phyloP scores from a whole-genome alignment of 306 rosid genomes.

The Quillaja saponaria region DNA sequence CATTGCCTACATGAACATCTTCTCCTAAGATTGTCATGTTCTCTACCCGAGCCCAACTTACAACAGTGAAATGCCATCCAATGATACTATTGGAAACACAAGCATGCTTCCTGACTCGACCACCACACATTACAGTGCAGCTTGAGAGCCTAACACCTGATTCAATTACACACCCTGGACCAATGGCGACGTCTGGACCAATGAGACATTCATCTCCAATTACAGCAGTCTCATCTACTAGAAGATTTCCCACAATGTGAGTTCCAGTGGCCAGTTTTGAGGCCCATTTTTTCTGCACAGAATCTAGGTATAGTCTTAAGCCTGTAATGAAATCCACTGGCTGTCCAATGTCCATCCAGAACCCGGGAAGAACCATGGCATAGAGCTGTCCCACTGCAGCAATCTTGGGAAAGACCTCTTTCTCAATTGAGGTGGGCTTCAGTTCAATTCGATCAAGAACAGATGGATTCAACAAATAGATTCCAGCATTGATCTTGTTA shows the following conservation, averaged over 20 bases:
- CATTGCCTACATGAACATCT: constrained; percentile 92
- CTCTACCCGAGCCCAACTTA: constrained; percentile 97
- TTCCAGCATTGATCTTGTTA: constrained; percentile 98
- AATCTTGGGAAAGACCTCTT: constrained; percentile 90
- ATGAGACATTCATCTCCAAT: constrained; percentile 96
- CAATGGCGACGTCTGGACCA: constrained; percentile 97
- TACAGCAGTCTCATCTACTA: constrained; percentile 82
- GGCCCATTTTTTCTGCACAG: constrained; percentile 71
- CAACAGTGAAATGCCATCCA: constrained; percentile 96
- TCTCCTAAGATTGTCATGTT: constrained; percentile 97
- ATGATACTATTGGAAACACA: constrained; percentile 92
- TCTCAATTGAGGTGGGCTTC: constrained; percentile 98
- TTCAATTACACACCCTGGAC: constrained; percentile 87
- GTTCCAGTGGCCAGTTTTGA: constrained; percentile 71
- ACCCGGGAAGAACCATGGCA: constrained; percentile 99
- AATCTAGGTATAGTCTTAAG: constrained; percentile 76
- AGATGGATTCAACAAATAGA: constrained; percentile 81
- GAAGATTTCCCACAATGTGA: constrained; percentile 84
- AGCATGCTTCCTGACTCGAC: constrained; percentile 76
- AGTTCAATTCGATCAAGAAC: constrained; percentile 84
- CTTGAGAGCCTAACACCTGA: constrained; percentile 93
- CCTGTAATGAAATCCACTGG: constrained; percentile 94
- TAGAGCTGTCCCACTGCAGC: constrained; percentile 77
- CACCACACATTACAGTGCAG: constrained; percentile 93
- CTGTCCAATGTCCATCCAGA: constrained; percentile 99